Conservation (phyloP, 305 asterid species). For the Solanum hybrid region DNA sequence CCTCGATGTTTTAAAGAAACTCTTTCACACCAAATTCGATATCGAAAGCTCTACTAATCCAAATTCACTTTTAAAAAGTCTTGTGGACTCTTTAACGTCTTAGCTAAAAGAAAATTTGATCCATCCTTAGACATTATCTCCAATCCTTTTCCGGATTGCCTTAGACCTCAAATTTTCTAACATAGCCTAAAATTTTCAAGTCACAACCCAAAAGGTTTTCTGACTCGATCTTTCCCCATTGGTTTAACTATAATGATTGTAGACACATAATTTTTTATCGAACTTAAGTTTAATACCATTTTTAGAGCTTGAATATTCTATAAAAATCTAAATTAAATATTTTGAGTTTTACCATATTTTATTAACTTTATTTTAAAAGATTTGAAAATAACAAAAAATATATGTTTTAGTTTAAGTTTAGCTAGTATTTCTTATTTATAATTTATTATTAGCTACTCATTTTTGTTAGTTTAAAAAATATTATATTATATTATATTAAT, state of each 20-base stretch:
- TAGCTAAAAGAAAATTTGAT: background rate
- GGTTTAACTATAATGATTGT: background rate
- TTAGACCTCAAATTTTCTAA: background rate
- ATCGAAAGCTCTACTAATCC: background rate
- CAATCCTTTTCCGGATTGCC: background rate
- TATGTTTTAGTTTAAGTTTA: no score
- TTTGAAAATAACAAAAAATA: no score
- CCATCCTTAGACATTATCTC: background rate
- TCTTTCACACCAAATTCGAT: background rate
- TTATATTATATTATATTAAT: no score
- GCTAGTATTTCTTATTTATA: no score
- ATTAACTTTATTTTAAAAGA: no score
- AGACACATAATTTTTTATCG: no score
- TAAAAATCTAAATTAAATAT: no score
- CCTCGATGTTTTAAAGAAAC: background rate
- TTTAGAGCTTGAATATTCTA: no score
- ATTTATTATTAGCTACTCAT: no score
- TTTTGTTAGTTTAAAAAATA: no score
- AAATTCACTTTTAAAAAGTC: background rate
- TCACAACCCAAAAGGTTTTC: background rate
- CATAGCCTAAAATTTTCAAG: background rate
- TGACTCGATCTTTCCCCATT: background rate
- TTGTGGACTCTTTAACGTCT: background rate
- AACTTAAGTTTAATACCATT: no score
- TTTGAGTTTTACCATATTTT: no score